Base-by-base conservation (phyloP, 768 basidiomycete species). In the Leccinum barrowsii region DNA sequence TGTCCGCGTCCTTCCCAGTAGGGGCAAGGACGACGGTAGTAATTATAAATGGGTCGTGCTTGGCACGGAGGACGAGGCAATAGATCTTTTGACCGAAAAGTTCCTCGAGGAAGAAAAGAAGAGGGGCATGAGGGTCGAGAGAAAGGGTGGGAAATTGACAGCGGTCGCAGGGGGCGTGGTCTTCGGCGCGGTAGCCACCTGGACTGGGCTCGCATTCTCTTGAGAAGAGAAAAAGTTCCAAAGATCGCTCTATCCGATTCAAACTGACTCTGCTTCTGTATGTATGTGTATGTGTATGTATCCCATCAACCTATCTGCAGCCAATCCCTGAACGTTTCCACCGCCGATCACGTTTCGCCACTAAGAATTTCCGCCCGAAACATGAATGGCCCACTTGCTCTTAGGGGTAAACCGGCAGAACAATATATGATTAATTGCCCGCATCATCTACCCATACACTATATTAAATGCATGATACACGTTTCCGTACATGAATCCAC, bases 141-240 rank as follows among this genome's bases (percentile, higher is more conserved):
- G 62, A 13, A 61, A 50, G 2, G 62, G 57, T 7, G 60, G 72
- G 61, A 56, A 68, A 81, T 59, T 72, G 70, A 76, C 72, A 50
- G 78, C 77, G 48, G 80, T 77, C 52, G 84, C 84, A 59, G 21
- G 21, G 17, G 83, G 81, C 49, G 82, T 78, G n/a, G 75, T 85
- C 17, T 78, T 85, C 19, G 85, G 85, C 42, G 85, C 82, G 42
- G 82, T 84, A 7, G 83, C 83, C 44, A 77, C 83, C 51, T 85
- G 79, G 76, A 81, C 81, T 19, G 82, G 83, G 15, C 75, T 86
- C 54, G 85, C 85, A 32, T 74, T 75, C 76, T 80, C 70, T 63
- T 82, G 60, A 80, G 47, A 26, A 21, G 42, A 19, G 11, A 12
- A 21, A 51, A 44, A 19, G 42, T 6, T 44, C n/a, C 44, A 21